Percentiles rank a stretch among this genome's conserved stretches.
phyloP scores from a whole-genome alignment of 108 stramenopile species.

The Skeletonema tropicum region DNA sequence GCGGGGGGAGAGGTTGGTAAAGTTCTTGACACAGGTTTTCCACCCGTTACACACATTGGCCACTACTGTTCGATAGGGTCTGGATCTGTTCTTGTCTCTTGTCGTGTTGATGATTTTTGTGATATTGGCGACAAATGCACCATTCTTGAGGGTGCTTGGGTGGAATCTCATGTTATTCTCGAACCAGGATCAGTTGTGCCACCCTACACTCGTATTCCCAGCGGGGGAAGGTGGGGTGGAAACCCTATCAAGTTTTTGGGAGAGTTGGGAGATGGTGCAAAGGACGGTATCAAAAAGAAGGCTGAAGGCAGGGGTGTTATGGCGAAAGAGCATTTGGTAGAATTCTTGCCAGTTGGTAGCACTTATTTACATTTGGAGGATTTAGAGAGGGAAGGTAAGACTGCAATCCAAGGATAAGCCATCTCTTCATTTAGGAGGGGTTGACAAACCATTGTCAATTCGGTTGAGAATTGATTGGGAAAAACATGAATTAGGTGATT shows the following conservation, averaged over 20 bases:
- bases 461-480: background rate
- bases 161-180: constrained; percentile 84
- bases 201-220: constrained; percentile 83
- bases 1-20: constrained; percentile 43
- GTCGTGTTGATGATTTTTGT: constrained; percentile 84
- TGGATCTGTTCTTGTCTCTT: constrained; percentile 80
- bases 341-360: constrained; percentile 89
- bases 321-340: constrained; percentile 85
- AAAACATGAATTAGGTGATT: background rate
- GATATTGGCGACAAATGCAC: constrained; percentile 88
- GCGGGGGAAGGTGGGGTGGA: constrained; percentile 92
- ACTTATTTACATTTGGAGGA: constrained; percentile 91
- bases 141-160: constrained; percentile 87
- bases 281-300: constrained; percentile 66
- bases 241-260: constrained; percentile 88
- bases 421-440: background rate
- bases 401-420: constrained; percentile 50
- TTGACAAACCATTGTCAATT: constrained; percentile 4
- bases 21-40: constrained; percentile 77
- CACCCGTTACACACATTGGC: constrained; percentile 83
- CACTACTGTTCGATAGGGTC: constrained; percentile 86
- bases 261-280: constrained; percentile 74
- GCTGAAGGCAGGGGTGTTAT: constrained; percentile 65
- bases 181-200: constrained; percentile 93
- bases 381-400: constrained; percentile 69